phyloP scores from a whole-genome alignment of 768 basidiomycete genomes.

The Lactarius vividus region DNA sequence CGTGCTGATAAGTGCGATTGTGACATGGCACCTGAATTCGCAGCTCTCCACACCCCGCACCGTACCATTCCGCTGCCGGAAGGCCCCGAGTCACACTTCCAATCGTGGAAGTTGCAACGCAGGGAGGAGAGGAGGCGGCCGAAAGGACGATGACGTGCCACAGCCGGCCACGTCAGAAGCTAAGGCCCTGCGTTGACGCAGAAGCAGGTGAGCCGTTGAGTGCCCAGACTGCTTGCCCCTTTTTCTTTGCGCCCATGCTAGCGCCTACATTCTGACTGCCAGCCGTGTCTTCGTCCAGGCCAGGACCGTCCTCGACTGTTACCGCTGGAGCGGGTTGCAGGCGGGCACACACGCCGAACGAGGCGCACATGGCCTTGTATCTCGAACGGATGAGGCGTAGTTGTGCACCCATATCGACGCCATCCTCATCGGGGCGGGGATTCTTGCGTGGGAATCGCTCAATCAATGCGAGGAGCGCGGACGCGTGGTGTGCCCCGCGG shows the following conservation, averaged over 20 bases:
- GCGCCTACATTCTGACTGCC: not conserved
- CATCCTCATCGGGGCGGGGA: conserved; percentile 50
- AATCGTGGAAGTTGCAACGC: conserved; percentile 18
- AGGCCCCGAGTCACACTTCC: conserved; percentile 11
- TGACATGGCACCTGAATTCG: conserved; percentile 15
- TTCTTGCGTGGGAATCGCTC: conserved; percentile 75
- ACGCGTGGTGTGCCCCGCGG: conserved; percentile 60
- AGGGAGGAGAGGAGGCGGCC: not conserved
- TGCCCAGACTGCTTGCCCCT: conserved; percentile 19
- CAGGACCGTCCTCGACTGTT: conserved; percentile 11
- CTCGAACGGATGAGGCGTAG: conserved; percentile 83
- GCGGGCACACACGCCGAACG: conserved; percentile 63
- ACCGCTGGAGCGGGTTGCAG: conserved; percentile 32
- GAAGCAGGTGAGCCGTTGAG: conserved; percentile 13
- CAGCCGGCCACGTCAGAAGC: conserved; percentile 26
- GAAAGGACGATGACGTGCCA: conserved; percentile 19
- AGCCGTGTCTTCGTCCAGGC: not conserved
- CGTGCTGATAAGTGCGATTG: conserved; percentile 22
- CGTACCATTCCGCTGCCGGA: conserved; percentile 5
- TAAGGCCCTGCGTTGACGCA: conserved; percentile 21
- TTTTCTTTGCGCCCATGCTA: conserved; percentile 10
- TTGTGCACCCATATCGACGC: conserved; percentile 71
- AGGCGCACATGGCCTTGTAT: conserved; percentile 83
- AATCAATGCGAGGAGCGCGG: conserved; percentile 68
- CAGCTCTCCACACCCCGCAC: conserved; percentile 7